Conservation (phyloP, 2,329 filamentous ascomycete species). For the Endocalyx cinctus region DNA sequence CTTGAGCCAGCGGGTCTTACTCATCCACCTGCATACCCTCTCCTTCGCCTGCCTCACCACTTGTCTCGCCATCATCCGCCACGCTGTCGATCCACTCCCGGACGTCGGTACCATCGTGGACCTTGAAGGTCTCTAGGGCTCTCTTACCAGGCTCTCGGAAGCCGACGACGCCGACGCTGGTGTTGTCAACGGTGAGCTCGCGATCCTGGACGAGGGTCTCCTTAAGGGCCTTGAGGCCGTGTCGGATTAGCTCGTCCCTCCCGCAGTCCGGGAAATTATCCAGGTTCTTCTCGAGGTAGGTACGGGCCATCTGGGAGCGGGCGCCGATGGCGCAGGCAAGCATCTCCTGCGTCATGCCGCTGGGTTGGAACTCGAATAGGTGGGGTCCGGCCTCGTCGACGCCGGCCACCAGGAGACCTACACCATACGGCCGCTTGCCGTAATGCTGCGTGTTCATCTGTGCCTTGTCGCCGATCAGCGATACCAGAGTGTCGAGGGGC, state of each 20-base stretch:
- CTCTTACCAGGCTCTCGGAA: conserved; percentile 48
- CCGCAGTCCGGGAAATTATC: conserved; percentile 73
- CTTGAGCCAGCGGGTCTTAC: too few species aligned
- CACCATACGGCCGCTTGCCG: conserved; percentile 92
- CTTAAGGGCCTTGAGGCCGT: conserved; percentile 87
- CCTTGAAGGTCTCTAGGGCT: conserved; percentile 73
- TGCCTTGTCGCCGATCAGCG: conserved; percentile 90
- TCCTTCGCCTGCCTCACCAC: conserved; percentile 31
- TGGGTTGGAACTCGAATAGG: conserved; percentile 97
- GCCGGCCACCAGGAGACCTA: conserved; percentile 86
- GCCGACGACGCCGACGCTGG: conserved; percentile 82
- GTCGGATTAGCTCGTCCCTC: conserved; percentile 82
- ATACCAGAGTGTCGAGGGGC: conserved; percentile 81
- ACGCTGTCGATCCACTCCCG: conserved; percentile 79
- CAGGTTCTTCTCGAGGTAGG: conserved; percentile 89
- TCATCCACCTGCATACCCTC: conserved; percentile 44
- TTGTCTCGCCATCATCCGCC: conserved; percentile 48
- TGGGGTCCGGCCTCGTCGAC: conserved; percentile 93
- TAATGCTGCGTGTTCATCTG: conserved; percentile 98
- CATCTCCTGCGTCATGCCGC: conserved; percentile 96
- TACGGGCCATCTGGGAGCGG: conserved; percentile 93
- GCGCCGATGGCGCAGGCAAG: conserved; percentile 92
- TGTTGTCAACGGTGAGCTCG: conserved; percentile 96
- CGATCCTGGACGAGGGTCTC: conserved; percentile 96
- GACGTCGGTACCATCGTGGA: conserved; percentile 86